Conservation (phyloP, 2,329 filamentous ascomycete genomes). For the Rutstroemia sp. region DNA sequence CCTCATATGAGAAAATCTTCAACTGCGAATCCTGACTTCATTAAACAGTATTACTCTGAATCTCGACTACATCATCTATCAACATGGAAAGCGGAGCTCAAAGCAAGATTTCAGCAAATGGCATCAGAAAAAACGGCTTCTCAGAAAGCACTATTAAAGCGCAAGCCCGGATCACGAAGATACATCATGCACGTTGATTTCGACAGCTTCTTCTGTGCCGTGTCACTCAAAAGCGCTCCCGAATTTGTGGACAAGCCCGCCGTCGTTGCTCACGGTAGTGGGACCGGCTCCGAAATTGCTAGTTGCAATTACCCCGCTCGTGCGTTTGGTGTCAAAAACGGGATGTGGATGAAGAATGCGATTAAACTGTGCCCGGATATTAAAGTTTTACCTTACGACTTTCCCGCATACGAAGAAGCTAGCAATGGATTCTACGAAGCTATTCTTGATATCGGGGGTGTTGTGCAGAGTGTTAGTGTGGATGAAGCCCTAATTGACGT, state of each 20-base stretch:
- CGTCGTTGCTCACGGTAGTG: constrained; percentile 81
- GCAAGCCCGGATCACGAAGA: constrained; percentile 55
- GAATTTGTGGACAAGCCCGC: constrained; percentile 72
- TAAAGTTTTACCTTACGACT: constrained; percentile 91
- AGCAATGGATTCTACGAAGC: constrained; percentile 82
- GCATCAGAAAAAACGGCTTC: constrained; percentile 59
- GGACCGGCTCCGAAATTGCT: constrained; percentile 86
- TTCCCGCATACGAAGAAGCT: constrained; percentile 86
- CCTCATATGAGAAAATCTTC: constrained; percentile 82
- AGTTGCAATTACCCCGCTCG: constrained; percentile 95
- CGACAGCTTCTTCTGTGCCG: constrained; percentile 95
- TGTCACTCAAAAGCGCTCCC: constrained; percentile 73
- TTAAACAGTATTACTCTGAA: constrained; percentile 92
- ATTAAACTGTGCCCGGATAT: constrained; percentile 76
- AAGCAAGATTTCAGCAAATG: constrained; percentile 76
- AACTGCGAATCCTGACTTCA: constrained; percentile 84
- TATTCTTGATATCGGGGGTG: constrained; percentile 69
- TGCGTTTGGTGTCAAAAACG: constrained; percentile 82
- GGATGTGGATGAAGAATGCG: constrained; percentile 98
- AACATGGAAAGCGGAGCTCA: constrained; percentile 92
- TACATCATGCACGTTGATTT: constrained; percentile 97
- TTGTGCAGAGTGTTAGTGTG: constrained; percentile 93
- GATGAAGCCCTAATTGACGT: constrained; percentile 90
- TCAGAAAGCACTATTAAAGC: constrained; percentile 40
- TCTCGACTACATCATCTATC: constrained; percentile 92